phyloP scores from a whole-genome alignment of 2,329 filamentous ascomycete genomes.

The Ilyonectria sp. region DNA sequence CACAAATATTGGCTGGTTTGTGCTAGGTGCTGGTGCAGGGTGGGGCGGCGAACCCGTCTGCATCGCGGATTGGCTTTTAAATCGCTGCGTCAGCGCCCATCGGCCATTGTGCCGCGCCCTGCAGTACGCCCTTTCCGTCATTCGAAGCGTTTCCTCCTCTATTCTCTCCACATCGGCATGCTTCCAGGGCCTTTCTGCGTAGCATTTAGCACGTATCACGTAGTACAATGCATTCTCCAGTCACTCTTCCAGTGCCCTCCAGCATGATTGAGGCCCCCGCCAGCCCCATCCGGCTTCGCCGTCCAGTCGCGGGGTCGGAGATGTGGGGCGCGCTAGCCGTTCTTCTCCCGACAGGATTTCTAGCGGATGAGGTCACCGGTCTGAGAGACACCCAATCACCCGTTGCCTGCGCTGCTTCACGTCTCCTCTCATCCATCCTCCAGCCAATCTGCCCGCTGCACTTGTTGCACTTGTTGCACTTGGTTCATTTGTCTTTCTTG shows the following conservation, averaged over 20 bases:
- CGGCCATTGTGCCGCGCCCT: neutral
- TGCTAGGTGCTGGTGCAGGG: neutral
- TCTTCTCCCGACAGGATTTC: constrained; percentile 3
- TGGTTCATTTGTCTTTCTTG: constrained; percentile 1
- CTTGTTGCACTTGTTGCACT: neutral
- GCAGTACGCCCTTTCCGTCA: neutral
- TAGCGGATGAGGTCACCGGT: constrained; percentile 19
- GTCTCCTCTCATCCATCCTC: neutral
- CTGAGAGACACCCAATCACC: neutral
- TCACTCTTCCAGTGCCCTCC: no score
- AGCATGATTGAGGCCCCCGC: no score
- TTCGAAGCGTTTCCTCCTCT: neutral
- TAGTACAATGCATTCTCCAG: no score
- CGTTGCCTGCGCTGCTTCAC: neutral
- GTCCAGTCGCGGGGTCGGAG: constrained; percentile 3
- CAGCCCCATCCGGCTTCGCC: no score
- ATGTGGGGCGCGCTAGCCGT: constrained; percentile 8
- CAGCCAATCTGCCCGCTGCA: neutral
- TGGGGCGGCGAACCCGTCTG: neutral
- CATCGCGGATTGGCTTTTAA: neutral
- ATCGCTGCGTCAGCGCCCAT: neutral
- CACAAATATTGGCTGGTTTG: neutral
- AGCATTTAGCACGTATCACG: no score
- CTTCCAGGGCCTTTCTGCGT: no score
- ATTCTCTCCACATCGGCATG: neutral